phyloP scores from a whole-genome alignment of 805 yeast species.

The Lachancea mirantina region DNA sequence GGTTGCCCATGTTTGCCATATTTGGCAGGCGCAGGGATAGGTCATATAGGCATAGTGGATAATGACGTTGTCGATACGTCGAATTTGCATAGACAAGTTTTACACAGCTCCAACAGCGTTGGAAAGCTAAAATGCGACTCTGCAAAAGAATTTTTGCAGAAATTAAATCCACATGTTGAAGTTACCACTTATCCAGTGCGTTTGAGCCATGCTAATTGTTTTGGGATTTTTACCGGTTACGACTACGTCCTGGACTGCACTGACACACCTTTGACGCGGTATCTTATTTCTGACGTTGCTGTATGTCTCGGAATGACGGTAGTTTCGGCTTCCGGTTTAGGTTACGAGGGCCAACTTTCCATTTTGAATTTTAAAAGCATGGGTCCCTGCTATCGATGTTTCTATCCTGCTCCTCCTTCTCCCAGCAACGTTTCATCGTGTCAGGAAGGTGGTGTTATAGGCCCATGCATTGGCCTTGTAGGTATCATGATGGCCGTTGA shows the following conservation, averaged over 20 bases:
- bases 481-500: conserved; percentile 89
- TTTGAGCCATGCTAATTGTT: conserved; percentile 50
- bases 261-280: conserved; percentile 83
- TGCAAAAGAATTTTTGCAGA: conserved; percentile 49
- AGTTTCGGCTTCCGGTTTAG: conserved; percentile 87
- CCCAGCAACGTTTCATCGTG: conserved; percentile 78
- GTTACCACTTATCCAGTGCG: conserved; percentile 47
- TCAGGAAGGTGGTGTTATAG: conserved; percentile 88
- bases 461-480: conserved; percentile 91
- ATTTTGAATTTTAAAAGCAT: conserved; percentile 55
- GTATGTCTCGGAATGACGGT: conserved; percentile 63
- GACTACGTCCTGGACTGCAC: conserved; percentile 89
- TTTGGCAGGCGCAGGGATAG: conserved; percentile 83
- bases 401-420: conserved; percentile 86
- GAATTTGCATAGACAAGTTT: conserved; percentile 82
- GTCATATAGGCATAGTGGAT: conserved; percentile 79
- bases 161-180: conserved; percentile 62
- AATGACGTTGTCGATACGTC: conserved; percentile 77
- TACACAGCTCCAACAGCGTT: conserved; percentile 60
- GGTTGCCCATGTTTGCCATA: conserved; percentile 90
- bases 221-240: conserved; percentile 52
- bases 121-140: conserved; percentile 73
- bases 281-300: conserved; percentile 78
- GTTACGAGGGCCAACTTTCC: conserved; percentile 84
- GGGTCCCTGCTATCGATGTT: conserved; percentile 94